Evolutionary conservation across 805 yeast genomes (phyloP), one percentile per base, ranked within the genome.

Genomic region (Cyberlindnera nakhonratchasimensis): DNA sequence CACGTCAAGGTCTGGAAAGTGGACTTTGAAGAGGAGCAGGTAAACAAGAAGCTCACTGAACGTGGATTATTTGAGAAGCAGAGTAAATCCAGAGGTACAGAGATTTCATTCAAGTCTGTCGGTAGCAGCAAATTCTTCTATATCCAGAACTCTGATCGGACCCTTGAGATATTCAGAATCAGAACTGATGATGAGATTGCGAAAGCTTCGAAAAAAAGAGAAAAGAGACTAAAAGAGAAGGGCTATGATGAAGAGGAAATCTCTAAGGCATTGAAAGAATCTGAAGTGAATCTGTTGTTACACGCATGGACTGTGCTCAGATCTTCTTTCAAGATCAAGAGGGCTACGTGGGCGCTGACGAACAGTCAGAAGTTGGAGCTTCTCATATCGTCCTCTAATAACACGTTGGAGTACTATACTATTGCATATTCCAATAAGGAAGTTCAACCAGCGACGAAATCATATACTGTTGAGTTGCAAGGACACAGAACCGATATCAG

Each of bases 401-500:
- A 93, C 62, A 74, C 85, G 9, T 65, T 91, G 13, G 95, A 88
- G 55, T 77, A 77, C 55, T 82, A 83, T 64, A 58, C 71, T 2
- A 62, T 86, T 16, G 82, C 86, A 6, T 86, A 82, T 40, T 70
- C 72, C 28, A 64, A 66, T 28, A 74, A 74, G 47, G 82, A 82
- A 46, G 71, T 73, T 28, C 65, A 72, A 0, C 55, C 67, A 4
- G 63, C 80, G 1, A 64, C 61, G 3, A 80, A 74, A 50, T 65
- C 71, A 33, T 76, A 76, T 53, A 63, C 80, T 2, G 70, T 93
- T 18, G 96, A 89, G 37, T 63, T 79, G 31, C 74, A 77, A 40
- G 99, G 99, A 17, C 97, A 90, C 62, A 78, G 97, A 59, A 79
- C 88, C 2, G 99, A 93, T 62, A 74, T 91, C 21, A 75, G 99